A percentile compares a stretch with the other conserved stretches of the same genome.
These are phyloP conservation scores for Tylopilus sp. DNA, from an alignment of 768 basidiomycete genomes.

Conservation along the genomic window DNA sequence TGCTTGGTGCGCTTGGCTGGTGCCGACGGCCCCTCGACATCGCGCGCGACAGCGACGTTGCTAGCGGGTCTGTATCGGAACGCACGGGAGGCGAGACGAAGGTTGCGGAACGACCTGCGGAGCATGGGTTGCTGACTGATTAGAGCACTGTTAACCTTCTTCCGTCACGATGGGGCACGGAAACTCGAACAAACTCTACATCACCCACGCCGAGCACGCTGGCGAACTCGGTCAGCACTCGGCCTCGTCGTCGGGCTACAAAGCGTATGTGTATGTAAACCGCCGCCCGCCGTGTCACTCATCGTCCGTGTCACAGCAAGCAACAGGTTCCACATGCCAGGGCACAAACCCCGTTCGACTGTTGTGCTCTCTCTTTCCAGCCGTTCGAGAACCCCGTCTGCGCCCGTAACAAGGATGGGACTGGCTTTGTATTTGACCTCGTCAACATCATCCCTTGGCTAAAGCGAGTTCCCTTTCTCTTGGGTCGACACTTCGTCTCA, in stretches of 20 bases:
- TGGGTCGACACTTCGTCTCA: conserved; percentile 9
- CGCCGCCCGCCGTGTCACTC: conserved; percentile 7
- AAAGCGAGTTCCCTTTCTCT: conserved; percentile 51
- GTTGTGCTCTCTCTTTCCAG: conserved; percentile 87
- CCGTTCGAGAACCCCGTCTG: conserved; percentile 88
- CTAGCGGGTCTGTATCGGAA: conserved; percentile 20
- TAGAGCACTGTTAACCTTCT: conserved; percentile 2
- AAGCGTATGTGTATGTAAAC: conserved; percentile 44
- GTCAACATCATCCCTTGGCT: conserved; percentile 94
- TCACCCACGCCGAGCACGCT: conserved; percentile 85
- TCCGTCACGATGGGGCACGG: conserved; percentile 68
- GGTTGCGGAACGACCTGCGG: conserved; percentile 21
- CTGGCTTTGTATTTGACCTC: conserved; percentile 80
- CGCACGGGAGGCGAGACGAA: conserved; percentile 34
- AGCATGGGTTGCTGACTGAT: conserved; percentile 20
- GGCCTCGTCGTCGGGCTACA: conserved; percentile 72
- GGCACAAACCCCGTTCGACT: conserved; percentile 79
- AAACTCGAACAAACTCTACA: conserved; percentile 81
- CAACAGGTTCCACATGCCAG: conserved; percentile 63
- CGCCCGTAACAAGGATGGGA: conserved; percentile 77
- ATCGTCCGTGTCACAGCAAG: conserved; percentile 44
- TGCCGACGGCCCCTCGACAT: conserved; percentile 1
- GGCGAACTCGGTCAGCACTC: conserved; percentile 81
- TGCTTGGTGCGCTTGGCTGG: conserved; percentile 9
- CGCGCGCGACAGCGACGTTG: conserved; percentile 7